Percentiles rank a stretch among this genome's conserved stretches.
These are phyloP conservation scores for Fusarium avenaceum DNA, from an alignment of 2,329 filamentous ascomycete species.

Conservation along the genomic window DNA sequence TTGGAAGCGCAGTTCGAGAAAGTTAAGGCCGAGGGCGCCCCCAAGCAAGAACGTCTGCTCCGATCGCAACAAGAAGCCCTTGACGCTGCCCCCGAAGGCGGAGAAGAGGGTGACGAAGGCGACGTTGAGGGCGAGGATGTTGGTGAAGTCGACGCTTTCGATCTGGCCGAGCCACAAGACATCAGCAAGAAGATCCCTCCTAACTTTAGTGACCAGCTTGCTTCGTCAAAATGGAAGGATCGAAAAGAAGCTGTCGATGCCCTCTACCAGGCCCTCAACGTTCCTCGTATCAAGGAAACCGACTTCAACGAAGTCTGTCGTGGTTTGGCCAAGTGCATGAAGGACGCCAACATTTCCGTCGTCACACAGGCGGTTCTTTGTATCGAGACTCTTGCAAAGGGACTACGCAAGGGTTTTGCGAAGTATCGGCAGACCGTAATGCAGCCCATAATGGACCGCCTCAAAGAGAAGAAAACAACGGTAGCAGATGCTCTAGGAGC, in stretches of 20 bases:
- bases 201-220: slow-evolving; percentile 85
- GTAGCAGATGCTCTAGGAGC: slow-evolving; percentile 90
- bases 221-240: slow-evolving; percentile 98
- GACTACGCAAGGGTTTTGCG: slow-evolving; percentile 80
- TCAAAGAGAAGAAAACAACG: slow-evolving; percentile 96
- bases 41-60: slow-evolving; percentile 91
- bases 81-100: slow-evolving; percentile 74
- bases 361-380: slow-evolving; percentile 94
- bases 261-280: slow-evolving; percentile 80
- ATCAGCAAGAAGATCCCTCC: slow-evolving; percentile 84
- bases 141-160: slow-evolving; percentile 81
- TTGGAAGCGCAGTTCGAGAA: slow-evolving; percentile 95
- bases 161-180: slow-evolving; percentile 88
- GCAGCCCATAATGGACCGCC: slow-evolving; percentile 90
- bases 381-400: slow-evolving; percentile 89
- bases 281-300: slow-evolving; percentile 91
- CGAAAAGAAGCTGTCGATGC: slow-evolving; percentile 93
- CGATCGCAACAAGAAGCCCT: slow-evolving; percentile 89
- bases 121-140: slow-evolving; percentile 65
- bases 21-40: slow-evolving; percentile 85
- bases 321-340: slow-evolving; percentile 95
- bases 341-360: slow-evolving; percentile 96
- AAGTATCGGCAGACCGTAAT: slow-evolving; percentile 87
- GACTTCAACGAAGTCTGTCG: slow-evolving; percentile 88
- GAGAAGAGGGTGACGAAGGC: slow-evolving; percentile 69